These are phyloP conservation scores for Yamadazyma oceani DNA, from an alignment of 1,139 yeast species.

Conservation along the genomic window DNA sequence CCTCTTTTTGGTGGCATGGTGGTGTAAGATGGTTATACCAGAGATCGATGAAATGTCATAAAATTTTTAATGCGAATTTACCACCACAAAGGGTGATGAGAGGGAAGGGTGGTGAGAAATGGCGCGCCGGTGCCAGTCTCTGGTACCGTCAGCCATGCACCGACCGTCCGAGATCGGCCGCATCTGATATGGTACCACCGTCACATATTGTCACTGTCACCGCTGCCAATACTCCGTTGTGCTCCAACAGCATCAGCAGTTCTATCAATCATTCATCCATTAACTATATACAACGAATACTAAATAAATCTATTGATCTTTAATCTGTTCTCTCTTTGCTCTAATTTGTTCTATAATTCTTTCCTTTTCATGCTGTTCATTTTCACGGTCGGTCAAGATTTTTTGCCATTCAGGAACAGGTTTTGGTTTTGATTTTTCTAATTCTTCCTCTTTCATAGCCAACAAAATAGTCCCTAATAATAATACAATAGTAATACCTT, in stretches of 20 bases:
- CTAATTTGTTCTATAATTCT: constrained; percentile 7
- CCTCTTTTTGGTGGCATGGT: constrained; percentile 51
- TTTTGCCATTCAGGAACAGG: constrained; percentile 45
- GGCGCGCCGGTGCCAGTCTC: no score
- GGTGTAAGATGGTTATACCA: background rate
- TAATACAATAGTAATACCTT: constrained; percentile 68
- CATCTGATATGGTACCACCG: no score
- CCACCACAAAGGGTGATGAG: no score
- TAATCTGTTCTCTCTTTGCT: constrained; percentile 6
- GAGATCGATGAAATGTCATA: background rate
- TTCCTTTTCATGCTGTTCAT: constrained; percentile 20
- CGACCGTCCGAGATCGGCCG: no score
- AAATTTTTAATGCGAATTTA: background rate
- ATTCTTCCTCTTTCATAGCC: constrained; percentile 61
- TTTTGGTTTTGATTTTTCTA: constrained; percentile 33
- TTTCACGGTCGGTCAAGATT: constrained; percentile 26
- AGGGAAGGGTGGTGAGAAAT: no score
- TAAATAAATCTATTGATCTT: constrained; percentile 3
- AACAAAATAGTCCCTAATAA: constrained; percentile 64
- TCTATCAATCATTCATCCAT: background rate
- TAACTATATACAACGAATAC: constrained; percentile 3
- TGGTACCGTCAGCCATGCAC: no score
- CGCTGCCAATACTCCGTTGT: no score
- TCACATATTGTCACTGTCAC: no score
- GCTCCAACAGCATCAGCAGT: no score